Evolutionary conservation across 768 basidiomycete species (phyloP), one percentile per base, ranked within the genome.

Genomic region (Lentinula lateritia): DNA sequence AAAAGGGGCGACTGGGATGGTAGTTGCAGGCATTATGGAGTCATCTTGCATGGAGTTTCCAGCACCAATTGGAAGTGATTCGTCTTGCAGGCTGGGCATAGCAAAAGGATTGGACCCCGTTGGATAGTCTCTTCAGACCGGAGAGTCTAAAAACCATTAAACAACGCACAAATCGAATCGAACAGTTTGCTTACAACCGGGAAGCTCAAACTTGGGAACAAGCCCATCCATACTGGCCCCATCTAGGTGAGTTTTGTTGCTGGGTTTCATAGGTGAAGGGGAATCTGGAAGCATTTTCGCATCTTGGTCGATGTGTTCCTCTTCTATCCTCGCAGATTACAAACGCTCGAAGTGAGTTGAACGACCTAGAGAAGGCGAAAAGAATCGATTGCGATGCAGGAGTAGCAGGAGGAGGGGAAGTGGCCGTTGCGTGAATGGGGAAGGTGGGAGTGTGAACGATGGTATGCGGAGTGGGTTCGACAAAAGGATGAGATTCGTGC

Each of bases 231-330:
- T 41, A 7, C 9, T 43, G 43, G 50, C 52, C 8, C 45, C 53
- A 12, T 50, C 20, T 34, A 46, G 20, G 39, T 60, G 64, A 12
- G 65, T 58, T 63, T 75, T 78, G 15, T 74, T 32, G 20, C 20
- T 52, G n/a, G 41, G 41, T 48, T 61, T 61, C 6, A 61, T 70
- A 1, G 80, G 81, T 16, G 78, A 81, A 6, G 82, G 82, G 3
- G 81, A 82, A 0, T 80, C 80, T 34, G 82, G 81, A 10, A 81
- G 71, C 73, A 77, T 76, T 36, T 70, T 70, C 15, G 79, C 69
- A 58, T 81, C 79, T 52, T 69, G 68, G 15, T 78, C 80, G 6
- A 74, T 68, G 34, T 76, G 73, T 6, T 66, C 68, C 1, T 58
- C 38, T 2, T 67, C 66, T 36, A 61, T 63, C 34, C 46, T 42